Evolutionary conservation across 1,284 basidiomycete species (phyloP), one percentile per base, ranked within the genome.

Genomic region (Boletus semigastroideus): DNA sequence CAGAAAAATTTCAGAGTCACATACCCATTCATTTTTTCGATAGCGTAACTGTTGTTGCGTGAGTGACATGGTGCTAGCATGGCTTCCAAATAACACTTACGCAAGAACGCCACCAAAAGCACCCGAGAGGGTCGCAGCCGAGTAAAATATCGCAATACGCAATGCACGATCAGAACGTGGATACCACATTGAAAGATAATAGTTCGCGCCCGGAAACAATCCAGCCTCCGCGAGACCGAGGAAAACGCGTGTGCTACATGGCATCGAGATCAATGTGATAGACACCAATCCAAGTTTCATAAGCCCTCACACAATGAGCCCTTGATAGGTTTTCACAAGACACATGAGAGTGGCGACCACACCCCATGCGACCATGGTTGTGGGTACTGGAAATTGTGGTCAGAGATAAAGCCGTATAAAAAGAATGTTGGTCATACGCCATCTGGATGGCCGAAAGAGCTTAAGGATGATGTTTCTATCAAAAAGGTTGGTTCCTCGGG

Each of bases 71-170:
- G 33, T 42, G 4, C 22, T 5, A 22, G 5, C 36, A 27, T 9
- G 19, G 1, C 19, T 31, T 13, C 16, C 16, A n/a, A 17, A 16
- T 13, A 9, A 51, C 59, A 51, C 60, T 30, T 45, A 60, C 54
- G 68, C 67, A n/a, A 74, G 60, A 50, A 74, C 51, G 13, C 72
- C 72, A 14, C 71, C 71, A 37, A 74, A 74, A 11, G 72, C 73
- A 38, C 72, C 80, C 20, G 79, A 75, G 40, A 80, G 53, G 3
- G 78, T 80, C n/a, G 79, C 78, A 31, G 78, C 78, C 16, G 80
- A 81, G 64, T 80, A 80, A 66, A 83, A 82, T 33, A 82, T 76
- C 6, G 79, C 79, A 36, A 81, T 72, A 19, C 79, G 72, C 44
- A 63, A 62, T 13, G 75, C 77, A 33, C 77, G 72, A 54, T 80